Percentiles rank a stretch among this genome's conserved stretches.
These are phyloP conservation scores for Pseudocercospora macadamiae DNA, from an alignment of 2,329 filamentous ascomycete genomes.

Conservation along the genomic window DNA sequence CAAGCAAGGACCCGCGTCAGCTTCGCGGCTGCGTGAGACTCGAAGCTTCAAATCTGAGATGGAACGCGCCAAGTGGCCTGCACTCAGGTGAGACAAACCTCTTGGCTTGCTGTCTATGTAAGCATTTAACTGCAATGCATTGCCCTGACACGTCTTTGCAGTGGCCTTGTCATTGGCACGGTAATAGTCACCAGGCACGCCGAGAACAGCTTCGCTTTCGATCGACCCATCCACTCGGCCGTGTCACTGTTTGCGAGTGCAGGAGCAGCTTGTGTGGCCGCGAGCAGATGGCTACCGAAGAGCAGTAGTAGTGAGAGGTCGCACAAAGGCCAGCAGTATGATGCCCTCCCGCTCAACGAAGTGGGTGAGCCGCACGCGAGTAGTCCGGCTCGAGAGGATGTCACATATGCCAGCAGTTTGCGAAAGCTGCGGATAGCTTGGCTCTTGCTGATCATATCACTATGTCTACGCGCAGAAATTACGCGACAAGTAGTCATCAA, in stretches of 20 bases:
- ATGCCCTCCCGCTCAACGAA: constrained; percentile 37
- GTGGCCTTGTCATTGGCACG: constrained; percentile 36
- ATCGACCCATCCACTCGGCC: constrained; percentile 50
- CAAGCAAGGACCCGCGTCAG: constrained; percentile 1
- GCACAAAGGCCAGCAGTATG: constrained; percentile 30
- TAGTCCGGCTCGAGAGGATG: constrained; percentile 28
- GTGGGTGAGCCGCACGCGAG: constrained; percentile 24
- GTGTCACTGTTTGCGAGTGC: constrained; percentile 46
- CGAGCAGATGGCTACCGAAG: constrained; percentile 39
- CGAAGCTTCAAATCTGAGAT: constrained; percentile 7
- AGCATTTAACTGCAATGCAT: no score
- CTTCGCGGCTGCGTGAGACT: not conserved
- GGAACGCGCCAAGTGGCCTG: constrained; percentile 24
- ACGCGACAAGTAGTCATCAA: constrained; percentile 46
- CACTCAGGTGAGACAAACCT: constrained; percentile 14
- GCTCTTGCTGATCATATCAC: constrained; percentile 33
- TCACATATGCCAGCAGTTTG: constrained; percentile 30
- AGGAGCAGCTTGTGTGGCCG: constrained; percentile 42
- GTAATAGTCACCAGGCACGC: constrained; percentile 28
- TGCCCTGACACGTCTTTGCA: constrained; percentile 10
- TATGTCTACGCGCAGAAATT: constrained; percentile 42
- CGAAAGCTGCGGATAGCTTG: constrained; percentile 34
- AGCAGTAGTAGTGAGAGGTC: constrained; percentile 15
- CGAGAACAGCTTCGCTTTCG: constrained; percentile 40
- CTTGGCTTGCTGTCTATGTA: not conserved